Evolutionary conservation across 2,329 filamentous ascomycete genomes (phyloP), one percentile per base, ranked within the genome.

Genomic region (Nakataea oryzae): DNA sequence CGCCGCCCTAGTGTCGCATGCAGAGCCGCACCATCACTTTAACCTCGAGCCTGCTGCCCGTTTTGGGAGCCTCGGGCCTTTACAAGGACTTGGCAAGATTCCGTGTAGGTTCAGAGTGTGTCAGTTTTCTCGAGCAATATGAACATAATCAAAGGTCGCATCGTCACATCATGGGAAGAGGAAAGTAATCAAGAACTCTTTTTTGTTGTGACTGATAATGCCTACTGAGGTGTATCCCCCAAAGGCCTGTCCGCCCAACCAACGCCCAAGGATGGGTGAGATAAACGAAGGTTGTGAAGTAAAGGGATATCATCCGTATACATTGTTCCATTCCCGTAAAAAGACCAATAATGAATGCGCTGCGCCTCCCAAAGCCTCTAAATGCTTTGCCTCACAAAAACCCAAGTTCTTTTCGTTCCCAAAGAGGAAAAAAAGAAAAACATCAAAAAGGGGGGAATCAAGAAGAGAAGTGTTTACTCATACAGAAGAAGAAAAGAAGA

Each of bases 401-500:
- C 41, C 41, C 21, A 5, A n/a, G 56, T n/a, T 24, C n/a, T 11
- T 58, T 24, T 13, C 24, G 13, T 9, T 21, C 56, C 56, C 26
- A 58, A 34, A 58, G 26, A 61, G 34, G 28, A 41, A 29, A 59
- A 26, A 21, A 54, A 24, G 24, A 54, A 59, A 41, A 57, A 47
- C 26, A 3, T 28, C 17, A 61, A 54, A 50, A 54, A 60, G 28
- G 9, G 50, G 58, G 57, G 27, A 57, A 57, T 30, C 28, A 26
- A 55, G 41, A 62, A 47, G 24, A 41, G 14, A 57, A 27, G 41
- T 50, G 21, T n/a, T 50, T 50, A 50, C 24, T 17, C 29, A 58
- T 59, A 47, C 47, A 55, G 7, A 17, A 21, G n/a, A 50, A 63
- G 47, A 60, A 41, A 32, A 60, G 50, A 56, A 62, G 13, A 60